phyloP scores from a whole-genome alignment of 176 grass and related monocot species.

The Lolium multiflorum region DNA sequence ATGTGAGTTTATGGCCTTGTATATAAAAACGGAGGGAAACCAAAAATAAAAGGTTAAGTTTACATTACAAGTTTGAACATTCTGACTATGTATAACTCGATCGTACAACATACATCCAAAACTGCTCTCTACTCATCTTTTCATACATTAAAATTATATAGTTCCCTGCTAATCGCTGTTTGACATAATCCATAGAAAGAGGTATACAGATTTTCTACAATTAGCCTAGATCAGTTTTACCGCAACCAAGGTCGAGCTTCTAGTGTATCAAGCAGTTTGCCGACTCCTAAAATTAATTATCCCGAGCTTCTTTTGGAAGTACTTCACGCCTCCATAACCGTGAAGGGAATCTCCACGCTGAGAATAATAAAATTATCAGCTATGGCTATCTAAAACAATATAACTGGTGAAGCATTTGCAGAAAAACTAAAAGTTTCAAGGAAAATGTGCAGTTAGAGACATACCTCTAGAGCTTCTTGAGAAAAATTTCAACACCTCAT shows the following conservation, averaged over 20 bases:
- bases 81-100: constrained; percentile 1
- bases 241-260: constrained; percentile 1
- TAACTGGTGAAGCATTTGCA: not conserved
- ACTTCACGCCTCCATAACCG: constrained; percentile 56
- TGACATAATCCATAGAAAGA: not conserved
- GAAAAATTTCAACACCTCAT: constrained; percentile 75
- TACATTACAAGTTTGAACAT: constrained; percentile 25
- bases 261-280: constrained; percentile 20
- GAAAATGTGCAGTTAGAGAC: not conserved
- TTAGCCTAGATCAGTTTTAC: constrained; percentile 30
- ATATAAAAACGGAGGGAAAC: not conserved
- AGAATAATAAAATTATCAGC: constrained; percentile 26
- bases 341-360: constrained; percentile 37
- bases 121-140: constrained; percentile 17
- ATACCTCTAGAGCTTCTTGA: constrained; percentile 72
- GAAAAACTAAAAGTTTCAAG: not conserved
- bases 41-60: not conserved
- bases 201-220: constrained; percentile 29
- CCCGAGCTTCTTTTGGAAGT: constrained; percentile 59
- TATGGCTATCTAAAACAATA: constrained; percentile 12
- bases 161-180: not conserved
- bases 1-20: no score
- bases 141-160: constrained; percentile 13
- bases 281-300: constrained; percentile 45
- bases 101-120: constrained; percentile 29